Percentiles rank a stretch among this genome's conserved stretches.
These are phyloP conservation scores for Irpex rosettiformis DNA, from an alignment of 1,284 basidiomycete species.

Conservation along the genomic window DNA sequence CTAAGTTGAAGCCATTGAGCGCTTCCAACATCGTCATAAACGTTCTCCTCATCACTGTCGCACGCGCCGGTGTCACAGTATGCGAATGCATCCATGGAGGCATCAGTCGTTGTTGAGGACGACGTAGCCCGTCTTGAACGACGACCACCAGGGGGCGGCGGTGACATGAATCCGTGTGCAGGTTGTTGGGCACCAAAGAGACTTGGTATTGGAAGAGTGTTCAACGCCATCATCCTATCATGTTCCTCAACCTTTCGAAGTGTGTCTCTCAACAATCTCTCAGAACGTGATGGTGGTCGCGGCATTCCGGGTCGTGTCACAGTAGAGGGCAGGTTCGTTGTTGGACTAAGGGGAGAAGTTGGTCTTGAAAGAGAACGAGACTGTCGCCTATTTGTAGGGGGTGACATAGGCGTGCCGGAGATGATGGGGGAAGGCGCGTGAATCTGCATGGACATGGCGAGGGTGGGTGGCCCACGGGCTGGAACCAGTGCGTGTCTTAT, in stretches of 20 bases:
- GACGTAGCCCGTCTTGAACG: conserved; percentile 21
- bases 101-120: conserved; percentile 24
- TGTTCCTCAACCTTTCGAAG: conserved; percentile 48
- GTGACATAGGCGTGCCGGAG: conserved; percentile 22
- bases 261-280: conserved; percentile 54
- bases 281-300: conserved; percentile 41
- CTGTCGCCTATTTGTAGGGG: conserved; percentile 14
- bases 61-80: conserved; percentile 14
- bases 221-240: conserved; percentile 24
- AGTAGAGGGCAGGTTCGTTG: conserved; percentile 11
- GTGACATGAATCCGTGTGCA: conserved; percentile 16
- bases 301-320: conserved; percentile 27
- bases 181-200: conserved; percentile 16
- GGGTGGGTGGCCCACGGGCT: conserved; percentile 28
- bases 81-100: conserved; percentile 24
- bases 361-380: conserved; percentile 22
- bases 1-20: conserved; percentile 21
- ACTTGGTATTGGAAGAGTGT: conserved; percentile 18
- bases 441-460: conserved; percentile 35
- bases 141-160: conserved; percentile 14
- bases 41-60: conserved; percentile 27
- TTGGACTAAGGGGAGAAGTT: conserved; percentile 22
- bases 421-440: conserved; percentile 29
- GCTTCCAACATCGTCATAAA: conserved; percentile 28
- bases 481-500: conserved; percentile 24